Evolutionary conservation across 208 protist genomes (phyloP).

Genomic region (Porcisia hertigi): DNA sequence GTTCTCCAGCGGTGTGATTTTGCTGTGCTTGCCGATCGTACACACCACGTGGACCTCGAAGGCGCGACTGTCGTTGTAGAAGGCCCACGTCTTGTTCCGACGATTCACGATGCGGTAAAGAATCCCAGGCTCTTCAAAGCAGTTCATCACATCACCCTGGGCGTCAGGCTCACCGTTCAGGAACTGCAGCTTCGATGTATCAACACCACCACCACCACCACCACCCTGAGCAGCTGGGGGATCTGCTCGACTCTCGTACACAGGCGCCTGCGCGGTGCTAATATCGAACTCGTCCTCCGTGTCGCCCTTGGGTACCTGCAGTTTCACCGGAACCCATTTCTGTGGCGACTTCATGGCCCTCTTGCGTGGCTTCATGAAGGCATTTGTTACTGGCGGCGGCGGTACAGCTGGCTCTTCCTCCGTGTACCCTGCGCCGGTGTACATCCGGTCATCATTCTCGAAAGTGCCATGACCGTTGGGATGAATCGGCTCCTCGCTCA

Average conservation of each 20-base stretch:
- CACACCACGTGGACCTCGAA: constrained; percentile 78
- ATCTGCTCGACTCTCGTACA: constrained; percentile 28
- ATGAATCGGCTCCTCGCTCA: not conserved
- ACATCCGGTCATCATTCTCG: constrained; percentile 14
- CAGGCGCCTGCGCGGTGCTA: constrained; percentile 43
- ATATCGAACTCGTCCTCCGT: constrained; percentile 85
- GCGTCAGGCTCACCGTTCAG: constrained; percentile 68
- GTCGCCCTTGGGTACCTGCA: constrained; percentile 53
- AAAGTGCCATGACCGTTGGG: constrained; percentile 11
- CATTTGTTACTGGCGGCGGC: constrained; percentile 24
- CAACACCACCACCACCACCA: not conserved
- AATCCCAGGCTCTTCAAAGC: constrained; percentile 81
- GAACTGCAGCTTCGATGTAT: constrained; percentile 35
- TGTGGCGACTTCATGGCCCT: constrained; percentile 28
- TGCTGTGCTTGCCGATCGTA: constrained; percentile 79
- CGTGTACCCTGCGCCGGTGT: constrained; percentile 11
- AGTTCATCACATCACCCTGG: constrained; percentile 70
- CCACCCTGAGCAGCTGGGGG: not conserved
- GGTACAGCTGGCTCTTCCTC: constrained; percentile 24
- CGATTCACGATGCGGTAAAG: constrained; percentile 84
- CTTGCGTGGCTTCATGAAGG: constrained; percentile 66
- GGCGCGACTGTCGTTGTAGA: constrained; percentile 85
- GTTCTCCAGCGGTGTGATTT: constrained; percentile 76
- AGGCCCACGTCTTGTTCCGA: constrained; percentile 77
- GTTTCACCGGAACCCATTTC: constrained; percentile 48